Base-by-base conservation (phyloP, 768 basidiomycete genomes). In the Glaciozyma antarctica region DNA sequence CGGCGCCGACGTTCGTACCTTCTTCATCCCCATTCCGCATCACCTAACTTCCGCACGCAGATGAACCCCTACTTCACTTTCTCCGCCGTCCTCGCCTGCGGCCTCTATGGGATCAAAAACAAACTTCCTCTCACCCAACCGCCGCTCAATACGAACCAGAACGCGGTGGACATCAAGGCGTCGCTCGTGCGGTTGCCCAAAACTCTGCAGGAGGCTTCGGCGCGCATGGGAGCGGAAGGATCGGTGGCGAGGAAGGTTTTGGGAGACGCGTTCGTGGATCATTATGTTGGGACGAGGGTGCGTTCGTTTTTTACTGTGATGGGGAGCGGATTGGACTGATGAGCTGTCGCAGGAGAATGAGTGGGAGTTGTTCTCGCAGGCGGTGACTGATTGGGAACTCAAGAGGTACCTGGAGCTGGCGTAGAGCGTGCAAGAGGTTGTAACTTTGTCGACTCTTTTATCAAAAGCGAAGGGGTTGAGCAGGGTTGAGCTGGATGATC, bases 251-350 rank as follows among this genome's bases (percentile, higher is more conserved):
- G 95, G 41, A 87, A 92, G 74, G 64, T 66, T 5, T 60, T 98
- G 62, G 94, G 93, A 0, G 79, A 91, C 73, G 85, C 84, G 28
- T 95, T 97, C 73, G 89, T 98, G 2, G 89, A 98, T 21, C 95
- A 99, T 75, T 94, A 83, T 73, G 90, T 88, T 4, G 93, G 91
- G 12, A 98, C 95, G n/a, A 83, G 94, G 72, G 83, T 90, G 75
- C 88, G 97, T 75, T 63, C 84, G 81, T 60, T 72, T 88, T 30
- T 93, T 88, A 86, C 87, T 90, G 71, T n/a, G 83, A 85, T 72
- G 89, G 90, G 3, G 90, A 94, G 47, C 95, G 93, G 53, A 24
- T 32, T 30, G n/a, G 53, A 30, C 41, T 47, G 38, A 58, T 32
- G 10, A 10, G n/a, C 22, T 16, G 7, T 51, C 12, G 24, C 34